These are phyloP conservation scores for Sporothrix brunneoviolacea DNA, from an alignment of 2,329 filamentous ascomycete species.

Conservation along the genomic window DNA sequence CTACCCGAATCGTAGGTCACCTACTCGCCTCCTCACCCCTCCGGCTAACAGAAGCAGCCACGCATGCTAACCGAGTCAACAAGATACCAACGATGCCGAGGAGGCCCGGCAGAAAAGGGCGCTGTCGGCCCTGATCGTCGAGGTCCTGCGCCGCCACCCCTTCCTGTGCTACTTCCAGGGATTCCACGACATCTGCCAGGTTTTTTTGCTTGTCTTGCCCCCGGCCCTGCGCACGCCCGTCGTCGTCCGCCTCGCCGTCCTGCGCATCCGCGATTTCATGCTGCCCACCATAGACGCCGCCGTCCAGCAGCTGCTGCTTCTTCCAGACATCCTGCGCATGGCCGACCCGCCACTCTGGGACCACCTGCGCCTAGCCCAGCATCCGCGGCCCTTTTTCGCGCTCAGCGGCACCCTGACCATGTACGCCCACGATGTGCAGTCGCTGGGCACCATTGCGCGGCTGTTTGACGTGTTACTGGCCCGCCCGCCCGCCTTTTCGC, in stretches of 20 bases:
- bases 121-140: slow-evolving; percentile 71
- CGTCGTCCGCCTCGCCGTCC: slow-evolving; percentile 73
- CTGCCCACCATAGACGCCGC: slow-evolving; percentile 78
- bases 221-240: slow-evolving; percentile 52
- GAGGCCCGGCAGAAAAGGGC: slow-evolving; percentile 65
- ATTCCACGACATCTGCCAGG: slow-evolving; percentile 97
- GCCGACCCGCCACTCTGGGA: slow-evolving; percentile 65
- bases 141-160: slow-evolving; percentile 72
- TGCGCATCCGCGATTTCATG: slow-evolving; percentile 97
- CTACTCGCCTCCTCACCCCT: too few species aligned
- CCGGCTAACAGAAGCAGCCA: too few species aligned
- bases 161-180: slow-evolving; percentile 95
- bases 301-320: slow-evolving; percentile 74
- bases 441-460: slow-evolving; percentile 79
- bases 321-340: slow-evolving; percentile 70
- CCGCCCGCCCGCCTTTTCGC: slow-evolving; percentile 74
- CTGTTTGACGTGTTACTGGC: slow-evolving; percentile 90
- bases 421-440: slow-evolving; percentile 92
- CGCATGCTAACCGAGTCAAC: too few species aligned
- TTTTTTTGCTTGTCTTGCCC: slow-evolving; percentile 79
- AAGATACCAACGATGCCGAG: slow-evolving; percentile 63
- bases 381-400: slow-evolving; percentile 69
- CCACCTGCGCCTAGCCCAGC: slow-evolving; percentile 68
- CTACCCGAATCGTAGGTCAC: slow-evolving; percentile 52
- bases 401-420: slow-evolving; percentile 89